phyloP scores from a whole-genome alignment of 768 basidiomycete genomes.

The Mycena galopus region DNA sequence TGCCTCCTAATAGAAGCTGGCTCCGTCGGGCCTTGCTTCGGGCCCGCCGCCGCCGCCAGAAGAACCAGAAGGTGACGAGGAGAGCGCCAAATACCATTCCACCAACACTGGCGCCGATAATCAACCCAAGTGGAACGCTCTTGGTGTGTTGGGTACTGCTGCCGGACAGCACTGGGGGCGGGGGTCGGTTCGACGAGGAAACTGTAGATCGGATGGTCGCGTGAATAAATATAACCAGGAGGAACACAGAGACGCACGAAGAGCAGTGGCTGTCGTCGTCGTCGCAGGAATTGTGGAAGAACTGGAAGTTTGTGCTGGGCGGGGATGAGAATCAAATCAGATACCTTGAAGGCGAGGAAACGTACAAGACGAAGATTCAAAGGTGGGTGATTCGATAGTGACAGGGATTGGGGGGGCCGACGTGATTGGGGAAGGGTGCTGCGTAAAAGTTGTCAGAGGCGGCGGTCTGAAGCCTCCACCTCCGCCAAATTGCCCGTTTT shows the following conservation, averaged over 20 bases:
- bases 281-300: neutral
- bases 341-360: neutral
- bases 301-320: constrained; percentile 4
- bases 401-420: no score
- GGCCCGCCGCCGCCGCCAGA: constrained; percentile 21
- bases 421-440: no score
- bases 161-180: neutral
- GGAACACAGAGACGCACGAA: constrained; percentile 1
- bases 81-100: constrained; percentile 28
- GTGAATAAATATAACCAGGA: neutral
- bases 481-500: neutral
- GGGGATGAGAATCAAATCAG: neutral
- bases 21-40: constrained; percentile 3
- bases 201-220: neutral
- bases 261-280: neutral
- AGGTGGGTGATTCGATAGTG: neutral
- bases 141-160: neutral
- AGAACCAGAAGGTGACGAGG: constrained; percentile 13
- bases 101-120: constrained; percentile 23
- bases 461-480: neutral
- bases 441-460: neutral
- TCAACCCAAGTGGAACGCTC: constrained; percentile 1
- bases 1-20: neutral
- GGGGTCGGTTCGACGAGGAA: neutral
- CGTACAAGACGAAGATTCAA: constrained; percentile 5